Base-by-base conservation (phyloP, 164 flowering plant species). In the Berberis vulgaris region DNA sequence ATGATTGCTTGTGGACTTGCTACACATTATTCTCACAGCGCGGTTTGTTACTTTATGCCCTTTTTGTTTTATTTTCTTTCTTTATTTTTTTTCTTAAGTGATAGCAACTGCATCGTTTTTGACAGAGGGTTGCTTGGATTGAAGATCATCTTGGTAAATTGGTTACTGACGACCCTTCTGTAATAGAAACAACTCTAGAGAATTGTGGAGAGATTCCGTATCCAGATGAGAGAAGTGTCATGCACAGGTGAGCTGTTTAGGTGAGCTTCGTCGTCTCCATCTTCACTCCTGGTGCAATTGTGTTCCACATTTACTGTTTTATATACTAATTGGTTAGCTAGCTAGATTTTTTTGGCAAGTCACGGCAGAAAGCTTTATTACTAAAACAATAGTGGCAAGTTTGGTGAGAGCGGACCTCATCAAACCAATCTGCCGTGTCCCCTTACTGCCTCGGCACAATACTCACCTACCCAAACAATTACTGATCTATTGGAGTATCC, bases 1-100 rank as follows among this genome's bases (percentile, higher is more conserved):
- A 90, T 94, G 98, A 79, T 94, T 71, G 93, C 93, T 1, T 79
- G 83, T 72, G 89, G 96, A 69, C 95, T 94, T 72, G 98, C 95
- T 11, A 87, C 97, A 40, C 98, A 94, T 71, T 94, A 76, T 71
- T 70, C 81, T 62, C 78, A 82, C 69, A 82, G 74, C 70, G 83
- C 78, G 61, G 98, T 92, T 62, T 72, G 88, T 79, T 60, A 61
- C 53, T 61, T 44, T 42, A 26, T 7, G 11, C 8, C 60, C 41
- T 41, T 61, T 39, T 11, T 9, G 10, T 49, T 54, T 55, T 50
- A 12, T 63, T 52, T 60, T 41, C 1, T 43, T 66, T 63, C 42
- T 57, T 0, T 41, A 40, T 67, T 44, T 50, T 43, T 2, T 41
- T 40, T 7, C 45, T 41, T 6, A 58, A 13, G 57, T 54, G 13